Base-by-base conservation (phyloP, 2,329 filamentous ascomycete species). In the Cercospora sp. region DNA sequence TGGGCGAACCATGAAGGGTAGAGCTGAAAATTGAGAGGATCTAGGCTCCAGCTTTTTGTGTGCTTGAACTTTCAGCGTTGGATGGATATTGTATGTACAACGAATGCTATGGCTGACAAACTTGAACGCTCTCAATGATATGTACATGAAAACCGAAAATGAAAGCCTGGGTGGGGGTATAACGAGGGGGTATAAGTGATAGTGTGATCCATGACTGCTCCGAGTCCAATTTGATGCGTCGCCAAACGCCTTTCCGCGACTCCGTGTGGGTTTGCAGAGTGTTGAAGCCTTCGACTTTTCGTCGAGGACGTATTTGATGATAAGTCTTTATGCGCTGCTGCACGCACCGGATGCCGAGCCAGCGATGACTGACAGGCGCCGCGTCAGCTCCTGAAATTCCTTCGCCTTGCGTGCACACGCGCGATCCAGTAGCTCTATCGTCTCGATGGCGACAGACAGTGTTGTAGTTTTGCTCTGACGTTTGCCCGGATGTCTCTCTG, bases 381-480 rank as follows among this genome's bases (percentile, higher is more conserved):
- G 30, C 8, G 31, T 61, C 59, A 70, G 33, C 9, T 58, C 63
- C 20, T 68, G 62, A 16, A 68, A 60, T 53, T 71, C 69, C 23
- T 65, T 66, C 9, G 65, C 67, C 30, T 71, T 71, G 13, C 60
- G 51, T 26, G 60, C 58, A 12, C 69, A 71, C 30, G 65, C 63
- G 20, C 64, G 65, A 16, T 69, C 67, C 8, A 71, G 67, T 6
- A 68, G 26, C 16, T 65, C 63, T 40, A 71, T 69, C 8, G 69
- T 71, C 23, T 71, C 65, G 40, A 71, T 68, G 1, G 69, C 69
- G 8, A 69, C 67, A 1, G 69, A 71, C 7, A 71, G 67, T 9
- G 69, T 71, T 16, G 69, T 71, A 3, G 69, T 71, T 42, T 71
- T 71, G 65, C 69, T 71, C 48, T 71, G 69, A 1, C 69, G 69